Percentiles rank a stretch among this genome's conserved stretches.
These are phyloP conservation scores for Talaromyces sp. DNA, from an alignment of 2,329 filamentous ascomycete genomes.

Conservation along the genomic window DNA sequence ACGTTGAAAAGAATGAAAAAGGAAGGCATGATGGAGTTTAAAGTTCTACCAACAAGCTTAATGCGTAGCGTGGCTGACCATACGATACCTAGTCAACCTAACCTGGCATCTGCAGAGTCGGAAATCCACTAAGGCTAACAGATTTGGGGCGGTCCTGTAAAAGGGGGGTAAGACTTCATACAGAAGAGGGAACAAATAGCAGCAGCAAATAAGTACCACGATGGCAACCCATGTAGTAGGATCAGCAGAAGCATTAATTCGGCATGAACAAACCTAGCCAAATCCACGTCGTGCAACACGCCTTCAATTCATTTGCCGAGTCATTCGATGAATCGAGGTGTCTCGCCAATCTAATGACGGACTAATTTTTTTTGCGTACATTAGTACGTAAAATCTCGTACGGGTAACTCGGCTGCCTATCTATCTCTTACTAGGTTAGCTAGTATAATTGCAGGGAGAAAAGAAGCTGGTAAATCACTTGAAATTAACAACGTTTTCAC, in stretches of 20 bases:
- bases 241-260: not conserved
- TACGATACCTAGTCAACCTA: not conserved
- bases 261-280: not conserved
- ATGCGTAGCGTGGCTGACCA: not conserved
- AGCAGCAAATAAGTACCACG: not conserved
- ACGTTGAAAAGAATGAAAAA: not conserved
- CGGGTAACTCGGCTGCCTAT: not conserved
- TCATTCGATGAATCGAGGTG: not conserved
- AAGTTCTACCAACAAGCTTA: not conserved
- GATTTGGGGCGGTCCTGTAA: not conserved
- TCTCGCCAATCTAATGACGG: not conserved
- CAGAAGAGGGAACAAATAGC: not conserved
- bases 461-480: not conserved
- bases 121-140: not conserved
- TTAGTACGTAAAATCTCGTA: not conserved
- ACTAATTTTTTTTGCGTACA: not conserved
- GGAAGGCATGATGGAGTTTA: not conserved
- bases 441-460: not conserved
- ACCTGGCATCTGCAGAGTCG: not conserved
- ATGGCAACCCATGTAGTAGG: not conserved
- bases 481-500: not conserved
- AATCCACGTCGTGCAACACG: not conserved
- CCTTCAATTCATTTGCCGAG: not conserved
- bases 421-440: not conserved
- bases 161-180: not conserved